Percentiles rank a stretch among this genome's conserved stretches.
phyloP scores from a whole-genome alignment of 2,329 filamentous ascomycete species.

The Colletotrichum lupini region DNA sequence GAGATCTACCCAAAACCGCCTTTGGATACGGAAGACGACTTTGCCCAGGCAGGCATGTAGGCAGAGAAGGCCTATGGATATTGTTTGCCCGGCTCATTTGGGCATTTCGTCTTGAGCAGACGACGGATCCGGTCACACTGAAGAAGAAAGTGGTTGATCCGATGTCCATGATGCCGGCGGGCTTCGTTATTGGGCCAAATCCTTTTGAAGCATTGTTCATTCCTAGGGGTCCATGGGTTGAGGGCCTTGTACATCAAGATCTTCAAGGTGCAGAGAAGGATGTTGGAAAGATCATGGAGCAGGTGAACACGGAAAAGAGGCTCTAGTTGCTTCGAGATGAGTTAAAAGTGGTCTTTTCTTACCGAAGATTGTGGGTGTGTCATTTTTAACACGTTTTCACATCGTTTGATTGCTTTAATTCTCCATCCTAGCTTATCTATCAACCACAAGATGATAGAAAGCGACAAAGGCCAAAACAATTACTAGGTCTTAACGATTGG shows the following conservation, averaged over 20 bases:
- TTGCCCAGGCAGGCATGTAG: slow-evolving; percentile 58
- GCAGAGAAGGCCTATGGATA: slow-evolving; percentile 57
- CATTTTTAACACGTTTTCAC: background rate
- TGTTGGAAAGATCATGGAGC: background rate
- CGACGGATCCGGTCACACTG: background rate
- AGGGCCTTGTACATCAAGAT: background rate
- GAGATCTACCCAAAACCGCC: slow-evolving; percentile 36
- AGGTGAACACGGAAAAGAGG: background rate
- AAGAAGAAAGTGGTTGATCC: background rate
- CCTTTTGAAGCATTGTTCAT: slow-evolving; percentile 10
- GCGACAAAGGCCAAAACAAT: too few relatives aligned
- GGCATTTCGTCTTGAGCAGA: slow-evolving; percentile 55
- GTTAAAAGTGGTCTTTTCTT: background rate
- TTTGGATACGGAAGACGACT: slow-evolving; percentile 55
- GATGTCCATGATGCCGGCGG: background rate
- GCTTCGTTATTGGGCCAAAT: background rate
- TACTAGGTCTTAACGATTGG: background rate
- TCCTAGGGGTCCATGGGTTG: slow-evolving; percentile 15
- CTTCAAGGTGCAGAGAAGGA: background rate
- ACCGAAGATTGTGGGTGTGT: background rate
- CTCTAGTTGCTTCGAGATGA: background rate
- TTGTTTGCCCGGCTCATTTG: slow-evolving; percentile 57
- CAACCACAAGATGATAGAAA: background rate
- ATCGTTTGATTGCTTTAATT: too few relatives aligned
- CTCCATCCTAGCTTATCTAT: too few relatives aligned